Evolutionary conservation across 2,329 filamentous ascomycete species (phyloP), one percentile per base, ranked within the genome.

Genomic region (Claviceps humidiphila): DNA sequence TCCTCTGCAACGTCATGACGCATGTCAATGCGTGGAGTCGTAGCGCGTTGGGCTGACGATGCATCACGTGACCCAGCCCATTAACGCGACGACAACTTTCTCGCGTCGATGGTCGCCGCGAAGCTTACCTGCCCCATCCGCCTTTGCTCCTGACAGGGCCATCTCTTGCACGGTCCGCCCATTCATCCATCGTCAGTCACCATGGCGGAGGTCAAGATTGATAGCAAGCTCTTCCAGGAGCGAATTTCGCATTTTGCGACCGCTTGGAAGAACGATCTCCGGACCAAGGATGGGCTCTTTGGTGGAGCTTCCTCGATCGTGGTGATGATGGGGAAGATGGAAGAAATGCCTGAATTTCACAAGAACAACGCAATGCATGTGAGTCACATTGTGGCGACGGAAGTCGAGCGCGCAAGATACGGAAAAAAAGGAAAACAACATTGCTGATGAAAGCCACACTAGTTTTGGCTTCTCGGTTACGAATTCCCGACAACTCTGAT

Each of bases 391-490:
- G 39, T 16, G 11, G 40, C 14, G 13, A 16, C n/a, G 38, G 34
- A 22, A 8, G 2, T 40, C 13, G 6, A 7, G 3, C 5, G 20
- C 8, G 47, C 4, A 20, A 22, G 4, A 5, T 3, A n/a, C 41
- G 9, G 8, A 20, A 3, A 37, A 9, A 6, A n/a, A 20, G 26
- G 17, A n/a, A 42, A 30, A 17, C 13, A 8, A 34, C 40, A 11
- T 24, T 51, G 40, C 38, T 44, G 40, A 20, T 34, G 30, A 37
- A 37, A 40, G 43, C 58, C 14, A 7, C 44, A 17, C 14, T 68
- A 96, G 90, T 95, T 97, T 71, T 98, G 94, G 94, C 78, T 98
- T 52, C 80, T 98, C 56, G 93, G 93, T 62, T 98, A 98, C 75
- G 93, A 98, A 68, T 98, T 98, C 64, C 93, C 93, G 38, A 90